Conservation (phyloP, 169 alveolate species). For the Babesia ovata region DNA sequence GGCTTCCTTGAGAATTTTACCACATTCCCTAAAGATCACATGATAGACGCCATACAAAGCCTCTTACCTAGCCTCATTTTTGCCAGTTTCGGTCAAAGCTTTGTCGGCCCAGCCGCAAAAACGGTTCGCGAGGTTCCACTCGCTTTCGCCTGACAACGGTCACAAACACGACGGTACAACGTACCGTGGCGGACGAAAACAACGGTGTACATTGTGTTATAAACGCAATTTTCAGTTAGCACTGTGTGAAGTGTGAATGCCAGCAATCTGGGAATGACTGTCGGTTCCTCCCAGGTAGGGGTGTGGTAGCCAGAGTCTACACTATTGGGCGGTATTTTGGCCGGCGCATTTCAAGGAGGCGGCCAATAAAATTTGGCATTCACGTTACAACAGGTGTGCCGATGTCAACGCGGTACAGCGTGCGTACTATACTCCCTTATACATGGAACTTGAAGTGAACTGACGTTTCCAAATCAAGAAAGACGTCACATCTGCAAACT, state of each 20-base stretch:
- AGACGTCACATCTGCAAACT: too few relatives aligned
- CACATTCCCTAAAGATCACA: conserved; percentile 83
- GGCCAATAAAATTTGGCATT: background rate
- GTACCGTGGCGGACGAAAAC: conserved; percentile 65
- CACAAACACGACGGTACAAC: background rate
- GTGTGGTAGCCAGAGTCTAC: background rate
- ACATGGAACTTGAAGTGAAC: too few relatives aligned
- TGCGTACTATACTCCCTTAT: too few relatives aligned
- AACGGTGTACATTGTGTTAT: conserved; percentile 37
- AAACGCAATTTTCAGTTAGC: background rate
- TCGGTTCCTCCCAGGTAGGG: background rate
- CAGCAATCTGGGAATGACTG: background rate
- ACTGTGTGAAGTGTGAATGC: background rate
- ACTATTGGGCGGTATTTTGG: background rate
- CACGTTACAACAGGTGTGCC: too few relatives aligned
- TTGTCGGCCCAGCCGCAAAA: conserved; percentile 99
- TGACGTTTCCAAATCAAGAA: too few relatives aligned
- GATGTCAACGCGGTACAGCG: too few relatives aligned
- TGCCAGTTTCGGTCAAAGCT: conserved; percentile 90
- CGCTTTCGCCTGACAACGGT: conserved; percentile 87
- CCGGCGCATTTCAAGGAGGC: background rate
- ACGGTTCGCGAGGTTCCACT: conserved; percentile 95
- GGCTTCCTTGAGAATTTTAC: conserved; percentile 85
- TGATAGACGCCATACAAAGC: background rate
- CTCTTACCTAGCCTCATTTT: conserved; percentile 86